Evolutionary conservation across 2,329 filamentous ascomycete genomes (phyloP), one percentile per base, ranked within the genome.

Genomic region (Hypoxylon sp.): DNA sequence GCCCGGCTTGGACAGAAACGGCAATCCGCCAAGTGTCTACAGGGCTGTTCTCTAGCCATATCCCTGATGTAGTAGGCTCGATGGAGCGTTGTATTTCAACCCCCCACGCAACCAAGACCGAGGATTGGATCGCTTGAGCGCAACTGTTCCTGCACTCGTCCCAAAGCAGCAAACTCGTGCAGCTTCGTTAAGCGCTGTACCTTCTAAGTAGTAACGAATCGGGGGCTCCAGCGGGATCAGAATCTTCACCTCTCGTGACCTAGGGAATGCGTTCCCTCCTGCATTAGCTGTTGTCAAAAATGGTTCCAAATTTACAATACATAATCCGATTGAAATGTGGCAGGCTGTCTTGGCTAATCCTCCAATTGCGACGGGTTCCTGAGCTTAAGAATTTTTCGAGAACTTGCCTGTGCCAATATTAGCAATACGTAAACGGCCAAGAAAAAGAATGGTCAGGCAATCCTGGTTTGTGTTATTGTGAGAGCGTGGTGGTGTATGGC

Each of bases 311-410:
- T 9, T 38, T 16, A 22, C 20, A 59, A 56, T 28, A 48, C 46
- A 66, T 45, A 64, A 64, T 67, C 42, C 65, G 63, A 62, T 57
- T 65, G 65, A 68, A 67, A 69, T 69, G 69, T 66, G 50, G 50
- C 54, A 65, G 38, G 61, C 70, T 68, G 70, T 69, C 69, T 71
- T 71, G 68, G 70, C 70, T 63, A 30, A 14, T 32, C 30, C 50
- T 30, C 22, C 42, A 49, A 46, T 40, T 48, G 18, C 24, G 33
- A 55, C 30, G 40, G 57, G 57, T 45, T 49, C 32, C 22, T 49
- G 44, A 52, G 38, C 49, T 52, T 44, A 32, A 42, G 18, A 12
- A 49, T 61, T 40, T 3, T 44, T 40, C 33, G 48, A 58, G 52
- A 50, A 32, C 52, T 32, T 40, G 32, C 53, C 59, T 64, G 33